Evolutionary conservation across 2,329 filamentous ascomycete genomes (phyloP).

Genomic region (Alternaria metachromatica): DNA sequence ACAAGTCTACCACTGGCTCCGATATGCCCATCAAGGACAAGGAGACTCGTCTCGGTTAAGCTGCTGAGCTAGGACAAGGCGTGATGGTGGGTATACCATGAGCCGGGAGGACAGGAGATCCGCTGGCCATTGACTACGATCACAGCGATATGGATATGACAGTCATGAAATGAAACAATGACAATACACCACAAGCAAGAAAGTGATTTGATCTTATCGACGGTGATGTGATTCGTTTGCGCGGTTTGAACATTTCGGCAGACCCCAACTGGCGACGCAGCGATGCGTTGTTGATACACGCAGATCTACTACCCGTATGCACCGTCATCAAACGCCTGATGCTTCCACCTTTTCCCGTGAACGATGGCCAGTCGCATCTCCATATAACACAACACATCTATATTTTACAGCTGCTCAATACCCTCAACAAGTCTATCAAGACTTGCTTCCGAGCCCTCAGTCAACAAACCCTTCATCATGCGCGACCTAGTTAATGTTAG

Average conservation of each 20-base stretch:
- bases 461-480: constrained; percentile 32
- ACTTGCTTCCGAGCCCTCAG: constrained; percentile 29
- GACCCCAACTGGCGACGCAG: not conserved
- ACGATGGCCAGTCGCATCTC: not conserved
- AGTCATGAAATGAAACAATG: constrained; percentile 15
- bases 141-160: constrained; percentile 10
- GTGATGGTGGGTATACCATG: not conserved
- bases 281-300: not conserved
- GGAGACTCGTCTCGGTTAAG: constrained; percentile 49
- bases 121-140: constrained; percentile 12
- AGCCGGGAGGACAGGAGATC: constrained; percentile 18
- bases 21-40: constrained; percentile 77
- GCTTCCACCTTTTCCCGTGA: not conserved
- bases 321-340: not conserved
- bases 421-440: constrained; percentile 18
- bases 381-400: not conserved
- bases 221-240: not conserved
- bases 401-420: constrained; percentile 18
- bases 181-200: not conserved
- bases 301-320: not conserved
- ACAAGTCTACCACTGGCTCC: constrained; percentile 71
- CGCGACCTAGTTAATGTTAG: constrained; percentile 29
- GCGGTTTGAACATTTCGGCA: not conserved
- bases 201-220: not conserved
- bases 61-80: not conserved